Percentiles rank a stretch among this genome's conserved stretches.
phyloP scores from a whole-genome alignment of 169 alveolate species.

The Plasmodium sp. region DNA sequence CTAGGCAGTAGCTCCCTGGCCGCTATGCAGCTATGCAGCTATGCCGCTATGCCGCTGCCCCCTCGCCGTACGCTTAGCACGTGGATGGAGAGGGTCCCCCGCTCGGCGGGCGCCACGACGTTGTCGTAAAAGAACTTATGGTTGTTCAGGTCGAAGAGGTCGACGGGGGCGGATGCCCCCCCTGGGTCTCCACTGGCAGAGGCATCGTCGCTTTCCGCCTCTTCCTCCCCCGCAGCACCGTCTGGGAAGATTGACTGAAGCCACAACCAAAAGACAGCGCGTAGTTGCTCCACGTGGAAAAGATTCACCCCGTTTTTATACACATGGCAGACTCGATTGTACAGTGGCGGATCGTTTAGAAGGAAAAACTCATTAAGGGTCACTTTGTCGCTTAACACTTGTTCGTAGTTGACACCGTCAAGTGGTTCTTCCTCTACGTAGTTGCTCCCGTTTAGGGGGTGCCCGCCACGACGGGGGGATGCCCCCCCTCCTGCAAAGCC shows the following conservation, averaged over 20 bases:
- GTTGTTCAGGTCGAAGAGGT: slow-evolving; percentile 24
- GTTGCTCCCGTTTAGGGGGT: neutral
- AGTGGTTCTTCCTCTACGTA: neutral
- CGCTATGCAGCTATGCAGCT: no score
- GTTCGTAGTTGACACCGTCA: slow-evolving; percentile 23
- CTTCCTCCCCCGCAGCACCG: neutral
- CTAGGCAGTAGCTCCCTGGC: no score
- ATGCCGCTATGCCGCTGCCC: neutral
- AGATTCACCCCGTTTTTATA: slow-evolving; percentile 33
- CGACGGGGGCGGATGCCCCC: neutral
- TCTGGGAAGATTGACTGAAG: slow-evolving; percentile 62
- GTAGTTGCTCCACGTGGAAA: slow-evolving; percentile 32
- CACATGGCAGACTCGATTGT: slow-evolving; percentile 35
- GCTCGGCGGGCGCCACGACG: neutral
- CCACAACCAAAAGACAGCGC: slow-evolving; percentile 73
- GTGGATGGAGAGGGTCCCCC: neutral
- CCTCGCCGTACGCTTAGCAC: slow-evolving; percentile 7
- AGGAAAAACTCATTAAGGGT: slow-evolving; percentile 38
- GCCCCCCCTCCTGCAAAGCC: neutral
- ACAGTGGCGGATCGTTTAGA: slow-evolving; percentile 16
- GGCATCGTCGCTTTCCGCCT: neutral
- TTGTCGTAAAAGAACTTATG: slow-evolving; percentile 44
- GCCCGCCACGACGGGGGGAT: neutral
- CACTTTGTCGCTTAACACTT: slow-evolving; percentile 12
- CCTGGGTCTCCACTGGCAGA: neutral